Evolutionary conservation across 2,329 filamentous ascomycete species (phyloP).

Genomic region (Xylariaceae sp.): DNA sequence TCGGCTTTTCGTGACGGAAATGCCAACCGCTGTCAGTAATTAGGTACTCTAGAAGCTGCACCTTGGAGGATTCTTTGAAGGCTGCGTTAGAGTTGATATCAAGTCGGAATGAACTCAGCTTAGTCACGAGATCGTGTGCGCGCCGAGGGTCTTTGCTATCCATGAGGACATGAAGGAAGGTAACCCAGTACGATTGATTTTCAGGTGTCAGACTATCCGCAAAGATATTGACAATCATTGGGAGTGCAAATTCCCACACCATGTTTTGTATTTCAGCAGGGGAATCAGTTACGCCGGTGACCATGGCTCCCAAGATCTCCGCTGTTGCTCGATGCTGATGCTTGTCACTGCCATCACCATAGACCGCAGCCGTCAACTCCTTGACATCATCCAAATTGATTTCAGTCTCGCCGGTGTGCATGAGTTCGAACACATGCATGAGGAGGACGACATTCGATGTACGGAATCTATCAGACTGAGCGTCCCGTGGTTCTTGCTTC

Average conservation of each 20-base stretch:
- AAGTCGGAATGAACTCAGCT: constrained; percentile 75
- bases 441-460: constrained; percentile 83
- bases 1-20: constrained; percentile 83
- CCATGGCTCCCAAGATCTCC: constrained; percentile 82
- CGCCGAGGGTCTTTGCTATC: constrained; percentile 86
- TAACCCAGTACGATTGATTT: constrained; percentile 91
- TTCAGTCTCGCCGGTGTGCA: constrained; percentile 70
- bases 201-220: constrained; percentile 91
- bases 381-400: constrained; percentile 85
- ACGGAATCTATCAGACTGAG: constrained; percentile 75
- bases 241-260: constrained; percentile 86
- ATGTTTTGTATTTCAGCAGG: constrained; percentile 65
- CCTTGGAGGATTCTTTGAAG: constrained; percentile 97
- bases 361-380: constrained; percentile 69
- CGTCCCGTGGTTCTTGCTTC: constrained; percentile 90
- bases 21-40: constrained; percentile 92
- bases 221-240: constrained; percentile 79
- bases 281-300: constrained; percentile 75
- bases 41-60: constrained; percentile 81
- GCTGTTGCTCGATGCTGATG: constrained; percentile 95
- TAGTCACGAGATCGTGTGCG: constrained; percentile 78
- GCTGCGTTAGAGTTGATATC: constrained; percentile 95
- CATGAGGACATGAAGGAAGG: constrained; percentile 82
- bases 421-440: constrained; percentile 83
- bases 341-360: constrained; percentile 90